A percentile compares a stretch with the other conserved stretches of the same genome.
phyloP scores from a whole-genome alignment of 345 rosid genomes.

The Barbarea vulgaris region DNA sequence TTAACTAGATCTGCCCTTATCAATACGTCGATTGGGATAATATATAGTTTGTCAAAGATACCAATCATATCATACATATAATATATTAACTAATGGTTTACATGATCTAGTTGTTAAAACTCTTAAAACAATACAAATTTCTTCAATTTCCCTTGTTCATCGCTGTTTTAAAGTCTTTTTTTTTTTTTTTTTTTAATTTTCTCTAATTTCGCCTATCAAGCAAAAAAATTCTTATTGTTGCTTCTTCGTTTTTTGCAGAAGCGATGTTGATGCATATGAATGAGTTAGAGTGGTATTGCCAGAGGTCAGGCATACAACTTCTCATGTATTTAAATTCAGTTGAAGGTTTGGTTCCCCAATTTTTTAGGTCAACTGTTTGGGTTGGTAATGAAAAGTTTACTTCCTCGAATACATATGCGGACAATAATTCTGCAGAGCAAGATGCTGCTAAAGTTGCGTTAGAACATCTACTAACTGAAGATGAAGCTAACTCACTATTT shows the following conservation, averaged over 20 bases:
- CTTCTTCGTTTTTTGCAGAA: background rate
- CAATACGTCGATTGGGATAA: too few relatives aligned
- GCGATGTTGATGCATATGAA: background rate
- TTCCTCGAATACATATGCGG: background rate
- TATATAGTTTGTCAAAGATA: too few relatives aligned
- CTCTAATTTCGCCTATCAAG: too few relatives aligned
- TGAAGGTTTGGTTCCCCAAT: background rate
- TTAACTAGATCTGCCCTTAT: too few relatives aligned
- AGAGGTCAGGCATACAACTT: background rate
- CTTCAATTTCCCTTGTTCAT: too few relatives aligned
- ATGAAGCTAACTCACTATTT: background rate
- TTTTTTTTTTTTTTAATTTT: too few relatives aligned
- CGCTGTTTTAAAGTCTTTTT: too few relatives aligned
- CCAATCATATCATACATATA: too few relatives aligned
- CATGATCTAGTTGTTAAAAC: too few relatives aligned
- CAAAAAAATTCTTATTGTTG: too few relatives aligned
- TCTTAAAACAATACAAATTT: too few relatives aligned
- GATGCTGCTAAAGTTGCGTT: slow-evolving; percentile 28
- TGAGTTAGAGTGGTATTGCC: background rate
- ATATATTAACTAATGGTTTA: too few relatives aligned
- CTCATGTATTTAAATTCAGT: background rate
- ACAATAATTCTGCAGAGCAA: slow-evolving; percentile 10
- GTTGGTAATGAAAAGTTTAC: background rate
- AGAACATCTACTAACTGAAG: background rate
- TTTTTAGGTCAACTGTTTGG: background rate